These are phyloP conservation scores for Taphrina wiesneri DNA, from an alignment of 1,139 yeast species.

Conservation along the genomic window DNA sequence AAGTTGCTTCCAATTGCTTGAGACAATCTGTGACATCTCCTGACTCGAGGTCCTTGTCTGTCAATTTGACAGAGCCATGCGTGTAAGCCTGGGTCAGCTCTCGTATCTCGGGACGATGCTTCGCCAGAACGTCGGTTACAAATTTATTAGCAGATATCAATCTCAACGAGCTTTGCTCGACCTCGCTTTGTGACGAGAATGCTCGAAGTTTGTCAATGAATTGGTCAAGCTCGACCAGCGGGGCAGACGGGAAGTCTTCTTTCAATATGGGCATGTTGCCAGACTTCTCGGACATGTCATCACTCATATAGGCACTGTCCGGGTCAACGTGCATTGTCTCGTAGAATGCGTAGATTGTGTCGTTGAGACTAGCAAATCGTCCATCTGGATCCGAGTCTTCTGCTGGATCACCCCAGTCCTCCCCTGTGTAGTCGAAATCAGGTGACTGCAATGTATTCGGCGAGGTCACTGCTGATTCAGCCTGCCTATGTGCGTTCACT, in stretches of 20 bases:
- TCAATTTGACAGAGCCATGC: not conserved
- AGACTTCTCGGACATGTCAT: not conserved
- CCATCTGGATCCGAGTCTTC: slow-evolving; percentile 20
- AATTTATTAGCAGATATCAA: not conserved
- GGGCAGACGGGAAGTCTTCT: not conserved
- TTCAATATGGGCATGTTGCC: not conserved
- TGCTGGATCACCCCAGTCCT: slow-evolving; percentile 22
- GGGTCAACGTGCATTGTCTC: not conserved
- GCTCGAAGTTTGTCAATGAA: not conserved
- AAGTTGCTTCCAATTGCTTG: not conserved
- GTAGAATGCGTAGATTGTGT: not conserved
- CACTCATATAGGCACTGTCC: slow-evolving; percentile 13
- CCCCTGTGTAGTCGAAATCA: slow-evolving; percentile 4
- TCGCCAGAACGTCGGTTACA: not conserved
- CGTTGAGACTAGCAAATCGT: not conserved
- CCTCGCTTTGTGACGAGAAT: not conserved
- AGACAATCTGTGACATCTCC: not conserved
- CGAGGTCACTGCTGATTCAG: too few species aligned
- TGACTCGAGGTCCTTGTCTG: not conserved
- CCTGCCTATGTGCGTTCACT: not conserved
- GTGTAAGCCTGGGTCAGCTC: not conserved
- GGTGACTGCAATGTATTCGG: not conserved
- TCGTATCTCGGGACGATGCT: not conserved
- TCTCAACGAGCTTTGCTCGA: not conserved
- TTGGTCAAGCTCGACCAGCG: not conserved